These are phyloP conservation scores for Aegilops tauschii DNA, from an alignment of 176 grass and related monocot species.

Conservation along the genomic window DNA sequence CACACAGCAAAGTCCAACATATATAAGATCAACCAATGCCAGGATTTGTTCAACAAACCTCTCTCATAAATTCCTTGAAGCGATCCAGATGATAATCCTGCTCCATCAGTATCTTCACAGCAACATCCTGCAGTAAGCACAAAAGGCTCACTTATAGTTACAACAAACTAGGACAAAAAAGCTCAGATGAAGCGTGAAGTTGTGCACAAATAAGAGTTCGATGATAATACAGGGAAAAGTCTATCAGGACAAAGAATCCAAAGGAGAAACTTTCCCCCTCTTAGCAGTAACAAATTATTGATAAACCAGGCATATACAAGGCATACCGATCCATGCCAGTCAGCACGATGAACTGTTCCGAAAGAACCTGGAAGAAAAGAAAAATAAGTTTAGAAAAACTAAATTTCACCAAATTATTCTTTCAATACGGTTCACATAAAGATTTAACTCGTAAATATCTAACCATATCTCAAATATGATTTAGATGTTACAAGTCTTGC, in stretches of 20 bases:
- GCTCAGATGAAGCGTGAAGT: constrained; percentile 1
- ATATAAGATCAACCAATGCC: background rate
- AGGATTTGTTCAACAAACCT: constrained; percentile 54
- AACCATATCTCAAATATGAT: constrained; percentile 4
- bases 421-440: constrained; percentile 14
- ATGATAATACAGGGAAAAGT: background rate
- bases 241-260: constrained; percentile 18
- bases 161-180: background rate
- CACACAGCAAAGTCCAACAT: background rate
- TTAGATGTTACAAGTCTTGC: constrained; percentile 7
- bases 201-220: background rate
- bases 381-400: background rate
- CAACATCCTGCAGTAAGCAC: constrained; percentile 68
- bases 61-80: constrained; percentile 88
- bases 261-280: background rate
- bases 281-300: constrained; percentile 11
- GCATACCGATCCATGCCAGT: constrained; percentile 99
- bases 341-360: constrained; percentile 97
- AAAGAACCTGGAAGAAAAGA: constrained; percentile 80
- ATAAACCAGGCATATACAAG: constrained; percentile 27
- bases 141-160: background rate
- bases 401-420: background rate
- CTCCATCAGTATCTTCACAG: constrained; percentile 97
- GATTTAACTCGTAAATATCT: background rate
- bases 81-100: constrained; percentile 95